These are phyloP conservation scores for Umbelopsis sp. DNA, from an alignment of 192 early-diverging fungal species.

Conservation along the genomic window DNA sequence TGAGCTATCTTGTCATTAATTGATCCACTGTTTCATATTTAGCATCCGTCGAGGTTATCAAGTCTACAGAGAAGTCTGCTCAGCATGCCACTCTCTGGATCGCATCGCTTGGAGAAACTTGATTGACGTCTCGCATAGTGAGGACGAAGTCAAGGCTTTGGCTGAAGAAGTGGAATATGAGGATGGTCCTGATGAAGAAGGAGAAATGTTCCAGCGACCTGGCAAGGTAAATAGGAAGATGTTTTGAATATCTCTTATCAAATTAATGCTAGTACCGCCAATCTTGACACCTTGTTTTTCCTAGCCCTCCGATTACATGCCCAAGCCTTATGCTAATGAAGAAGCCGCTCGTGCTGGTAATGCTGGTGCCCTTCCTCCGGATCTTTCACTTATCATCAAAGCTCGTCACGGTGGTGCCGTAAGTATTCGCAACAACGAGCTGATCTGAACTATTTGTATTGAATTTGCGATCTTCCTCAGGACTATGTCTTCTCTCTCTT, in stretches of 20 bases:
- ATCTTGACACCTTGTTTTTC: conserved; percentile 1
- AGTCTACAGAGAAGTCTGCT: conserved; percentile 98
- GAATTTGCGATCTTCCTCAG: conserved; percentile 27
- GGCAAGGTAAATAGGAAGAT: conserved; percentile 61
- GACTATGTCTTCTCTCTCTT: conserved; percentile 96
- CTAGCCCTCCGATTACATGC: conserved; percentile 85
- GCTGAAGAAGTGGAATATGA: conserved; percentile 89
- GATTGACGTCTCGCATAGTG: conserved; percentile 91
- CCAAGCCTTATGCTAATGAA: conserved; percentile 92
- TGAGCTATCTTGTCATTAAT: too few species aligned
- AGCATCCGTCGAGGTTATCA: conserved; percentile 98
- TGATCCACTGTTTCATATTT: conserved; percentile 24
- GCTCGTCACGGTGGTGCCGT: conserved; percentile 92
- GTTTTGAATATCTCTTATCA: background rate
- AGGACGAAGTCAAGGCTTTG: conserved; percentile 92
- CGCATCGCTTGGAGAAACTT: conserved; percentile 94
- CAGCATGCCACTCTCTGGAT: conserved; percentile 96
- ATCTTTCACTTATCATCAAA: conserved; percentile 92
- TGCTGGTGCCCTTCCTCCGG: conserved; percentile 93
- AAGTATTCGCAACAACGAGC: too few species aligned
- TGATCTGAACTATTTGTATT: background rate
- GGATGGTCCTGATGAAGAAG: conserved; percentile 92
- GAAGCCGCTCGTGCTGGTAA: conserved; percentile 96
- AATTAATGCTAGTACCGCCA: too few species aligned
- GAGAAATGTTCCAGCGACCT: conserved; percentile 90